Percentiles rank a stretch among this genome's conserved stretches.
These are phyloP conservation scores for Neocatenulostroma microsporum DNA, from an alignment of 2,329 filamentous ascomycete species.

Conservation along the genomic window DNA sequence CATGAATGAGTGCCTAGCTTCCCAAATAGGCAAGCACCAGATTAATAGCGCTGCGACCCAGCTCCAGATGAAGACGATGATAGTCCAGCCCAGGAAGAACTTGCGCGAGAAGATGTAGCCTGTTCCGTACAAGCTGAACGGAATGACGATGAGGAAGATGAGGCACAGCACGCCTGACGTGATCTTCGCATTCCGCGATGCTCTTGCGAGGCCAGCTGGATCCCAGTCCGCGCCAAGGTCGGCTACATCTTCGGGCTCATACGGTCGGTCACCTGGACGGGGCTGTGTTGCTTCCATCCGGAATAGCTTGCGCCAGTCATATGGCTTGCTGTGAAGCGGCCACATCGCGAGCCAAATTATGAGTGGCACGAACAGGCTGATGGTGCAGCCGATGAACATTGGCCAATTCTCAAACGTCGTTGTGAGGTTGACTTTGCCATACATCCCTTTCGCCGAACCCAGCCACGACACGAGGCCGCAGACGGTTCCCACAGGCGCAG, in stretches of 20 bases:
- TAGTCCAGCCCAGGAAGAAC: constrained; percentile 53
- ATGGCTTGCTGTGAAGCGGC: not conserved
- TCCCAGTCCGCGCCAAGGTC: no score
- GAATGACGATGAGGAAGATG: constrained; percentile 72
- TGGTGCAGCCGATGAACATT: constrained; percentile 2
- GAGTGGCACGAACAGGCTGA: not conserved
- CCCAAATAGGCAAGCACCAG: constrained; percentile 3
- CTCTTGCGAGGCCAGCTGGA: no score
- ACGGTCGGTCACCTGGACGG: not conserved
- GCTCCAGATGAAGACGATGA: constrained; percentile 34
- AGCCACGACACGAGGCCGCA: no score
- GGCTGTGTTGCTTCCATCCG: not conserved
- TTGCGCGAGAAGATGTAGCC: constrained; percentile 73
- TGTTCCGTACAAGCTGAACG: constrained; percentile 81
- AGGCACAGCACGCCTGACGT: no score
- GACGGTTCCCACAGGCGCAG: not conserved
- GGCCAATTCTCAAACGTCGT: constrained; percentile 1
- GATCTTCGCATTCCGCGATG: no score
- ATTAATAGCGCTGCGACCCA: constrained; percentile 2
- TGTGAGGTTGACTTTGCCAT: not conserved
- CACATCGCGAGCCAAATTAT: constrained; percentile 1
- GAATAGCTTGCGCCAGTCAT: constrained; percentile 1
- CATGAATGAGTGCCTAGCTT: not conserved
- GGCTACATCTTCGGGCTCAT: no score
- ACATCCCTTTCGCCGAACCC: no score